These are phyloP conservation scores for Claviceps sp. DNA, from an alignment of 2,329 filamentous ascomycete species.

Conservation along the genomic window DNA sequence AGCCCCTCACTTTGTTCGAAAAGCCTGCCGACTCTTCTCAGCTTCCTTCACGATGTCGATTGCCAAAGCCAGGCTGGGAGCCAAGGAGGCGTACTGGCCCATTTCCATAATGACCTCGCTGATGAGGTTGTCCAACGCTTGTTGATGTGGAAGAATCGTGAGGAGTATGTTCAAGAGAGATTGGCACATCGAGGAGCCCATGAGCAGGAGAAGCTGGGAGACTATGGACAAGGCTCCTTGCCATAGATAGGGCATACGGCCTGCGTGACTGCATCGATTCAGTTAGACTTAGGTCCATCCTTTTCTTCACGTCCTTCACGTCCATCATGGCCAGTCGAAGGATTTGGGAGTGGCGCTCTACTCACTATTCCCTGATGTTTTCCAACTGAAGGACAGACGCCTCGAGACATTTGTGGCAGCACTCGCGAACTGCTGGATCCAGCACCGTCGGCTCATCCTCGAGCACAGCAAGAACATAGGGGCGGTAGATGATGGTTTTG, in stretches of 20 bases:
- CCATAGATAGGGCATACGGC: conserved; percentile 77
- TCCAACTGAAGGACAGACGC: conserved; percentile 69
- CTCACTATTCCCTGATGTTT: conserved; percentile 63
- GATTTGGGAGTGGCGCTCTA: conserved; percentile 10
- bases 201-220: conserved; percentile 67
- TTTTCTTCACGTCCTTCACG: conserved; percentile 3
- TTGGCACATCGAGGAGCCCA: conserved; percentile 73
- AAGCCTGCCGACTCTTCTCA: conserved; percentile 31
- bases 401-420: conserved; percentile 69
- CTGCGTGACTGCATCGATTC: conserved; percentile 45
- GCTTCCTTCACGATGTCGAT: conserved; percentile 72
- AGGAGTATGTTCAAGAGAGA: conserved; percentile 54
- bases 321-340: neutral
- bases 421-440: conserved; percentile 61
- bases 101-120: conserved; percentile 65
- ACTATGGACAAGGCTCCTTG: conserved; percentile 74
- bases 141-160: conserved; percentile 39
- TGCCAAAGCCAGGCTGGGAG: conserved; percentile 62
- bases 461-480: conserved; percentile 67
- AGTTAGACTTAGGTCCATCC: conserved; percentile 4
- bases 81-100: conserved; percentile 58
- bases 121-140: conserved; percentile 62
- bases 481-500: conserved; percentile 73
- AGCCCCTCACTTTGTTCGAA: too few relatives aligned
- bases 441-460: conserved; percentile 62